A percentile compares a stretch with the other conserved stretches of the same genome.
These are phyloP conservation scores for Tetraselmis striata DNA, from an alignment of 139 green algal species.

Conservation along the genomic window DNA sequence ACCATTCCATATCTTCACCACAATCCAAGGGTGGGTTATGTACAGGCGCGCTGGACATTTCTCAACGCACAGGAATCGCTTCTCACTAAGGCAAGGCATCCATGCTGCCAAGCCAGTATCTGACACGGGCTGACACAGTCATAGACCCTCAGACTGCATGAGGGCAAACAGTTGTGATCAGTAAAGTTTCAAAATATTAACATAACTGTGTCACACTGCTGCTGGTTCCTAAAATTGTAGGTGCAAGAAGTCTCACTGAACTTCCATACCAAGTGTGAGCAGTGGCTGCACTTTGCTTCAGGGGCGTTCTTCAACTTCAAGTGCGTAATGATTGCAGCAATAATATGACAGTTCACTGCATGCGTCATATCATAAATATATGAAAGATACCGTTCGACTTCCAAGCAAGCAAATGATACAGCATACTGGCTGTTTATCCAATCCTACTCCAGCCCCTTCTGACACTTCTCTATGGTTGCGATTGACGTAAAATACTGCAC, in stretches of 20 bases:
- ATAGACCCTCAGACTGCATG: background rate
- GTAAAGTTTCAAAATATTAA: constrained; percentile 49
- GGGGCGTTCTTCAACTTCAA: constrained; percentile 91
- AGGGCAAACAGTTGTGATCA: background rate
- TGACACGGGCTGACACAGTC: too few relatives aligned
- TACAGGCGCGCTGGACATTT: constrained; percentile 74
- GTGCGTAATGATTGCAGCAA: constrained; percentile 63
- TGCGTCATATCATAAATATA: constrained; percentile 77
- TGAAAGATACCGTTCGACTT: constrained; percentile 77
- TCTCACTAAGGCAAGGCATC: constrained; percentile 54
- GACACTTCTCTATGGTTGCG: constrained; percentile 82
- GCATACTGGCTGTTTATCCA: constrained; percentile 83
- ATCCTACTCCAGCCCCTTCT: constrained; percentile 68
- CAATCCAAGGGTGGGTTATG: constrained; percentile 54
- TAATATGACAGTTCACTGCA: too few relatives aligned
- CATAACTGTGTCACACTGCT: constrained; percentile 54
- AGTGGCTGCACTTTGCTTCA: constrained; percentile 60
- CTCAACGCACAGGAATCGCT: constrained; percentile 57
- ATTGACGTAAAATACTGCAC: constrained; percentile 86
- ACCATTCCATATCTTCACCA: constrained; percentile 16
- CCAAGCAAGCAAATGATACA: constrained; percentile 69
- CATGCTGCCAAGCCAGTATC: too few relatives aligned
- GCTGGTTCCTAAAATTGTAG: constrained; percentile 53
- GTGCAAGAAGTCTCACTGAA: constrained; percentile 70
- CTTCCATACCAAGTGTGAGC: constrained; percentile 82